Base-by-base conservation (phyloP, 2,329 filamentous ascomycete genomes). In the Trichoderma semiorbis region DNA sequence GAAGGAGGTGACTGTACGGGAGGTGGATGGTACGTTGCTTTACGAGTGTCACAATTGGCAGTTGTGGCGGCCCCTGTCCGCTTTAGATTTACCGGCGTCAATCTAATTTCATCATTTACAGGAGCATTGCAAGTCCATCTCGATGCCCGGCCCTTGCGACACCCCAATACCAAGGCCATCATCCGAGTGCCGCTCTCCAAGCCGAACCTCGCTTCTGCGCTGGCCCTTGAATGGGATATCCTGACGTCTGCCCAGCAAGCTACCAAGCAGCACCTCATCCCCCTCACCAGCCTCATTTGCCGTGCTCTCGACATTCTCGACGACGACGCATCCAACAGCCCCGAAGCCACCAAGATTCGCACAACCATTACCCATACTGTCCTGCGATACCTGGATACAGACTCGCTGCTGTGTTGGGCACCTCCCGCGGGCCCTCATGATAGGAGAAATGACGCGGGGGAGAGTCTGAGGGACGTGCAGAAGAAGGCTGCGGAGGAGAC, bases 201-300 rank as follows among this genome's bases (percentile, higher is more conserved):
- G 83, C 90, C 90, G 36, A 88, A 94, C 77, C 91, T 98, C 50
- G 95, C 95, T 28, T 87, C 91, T 58, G 93, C 93, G 71, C 90
- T 99, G 74, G 96, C 95, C 3, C 84, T 97, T 58, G 96, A 99
- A 84, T 99, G 96, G 96, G 95, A 98, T 80, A 86, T 92, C 63
- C 87, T 99, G 73, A 87, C 91, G 28, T 93, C 92, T 16, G 90
- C 92, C 3, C 91, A 95, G 79, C 93, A 98, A 82, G 93, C 94
- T 0, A 88, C 95, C 50, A 93, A 92, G 80, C 89, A 93, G 72
- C 94, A 98, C 82, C 89, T 97, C 62, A 95, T 98, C 75, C 96
- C 96, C 16, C 85, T 99, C 74, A 98, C 95, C 3, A 94, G 93
- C 62, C 88, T 98, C 18, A 86, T 91, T 26, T 93, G 94, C 74